A percentile compares a stretch with the other conserved stretches of the same genome.
Evolutionary conservation across 106 monocot genomes (phyloP).

Genomic region (Allium cepa): DNA sequence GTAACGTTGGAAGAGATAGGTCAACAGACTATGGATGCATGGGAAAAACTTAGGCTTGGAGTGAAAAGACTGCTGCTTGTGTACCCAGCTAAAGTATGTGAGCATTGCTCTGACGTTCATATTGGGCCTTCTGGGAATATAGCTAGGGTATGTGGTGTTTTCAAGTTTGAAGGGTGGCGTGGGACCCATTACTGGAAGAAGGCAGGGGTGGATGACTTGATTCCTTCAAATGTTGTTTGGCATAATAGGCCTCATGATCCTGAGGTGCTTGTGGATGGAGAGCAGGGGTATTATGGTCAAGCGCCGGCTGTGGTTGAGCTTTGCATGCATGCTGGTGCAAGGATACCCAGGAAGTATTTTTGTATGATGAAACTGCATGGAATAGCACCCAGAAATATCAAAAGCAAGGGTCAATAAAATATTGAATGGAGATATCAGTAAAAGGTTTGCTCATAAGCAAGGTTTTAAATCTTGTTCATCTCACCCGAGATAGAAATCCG

Average conservation of each 20-base stretch:
- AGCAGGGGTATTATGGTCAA: slow-evolving; percentile 85
- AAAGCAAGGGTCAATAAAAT: neutral
- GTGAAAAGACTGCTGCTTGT: slow-evolving; percentile 51
- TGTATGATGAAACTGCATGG: slow-evolving; percentile 74
- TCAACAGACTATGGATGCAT: slow-evolving; percentile 60
- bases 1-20: slow-evolving; percentile 16
- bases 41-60: slow-evolving; percentile 65
- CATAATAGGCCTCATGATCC: slow-evolving; percentile 76
- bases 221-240: slow-evolving; percentile 74
- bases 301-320: slow-evolving; percentile 85
- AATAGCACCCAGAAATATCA: slow-evolving; percentile 14
- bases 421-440: too few relatives aligned
- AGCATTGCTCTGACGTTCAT: slow-evolving; percentile 76
- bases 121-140: slow-evolving; percentile 81
- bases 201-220: slow-evolving; percentile 66
- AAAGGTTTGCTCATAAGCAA: too few relatives aligned
- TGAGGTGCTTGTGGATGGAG: slow-evolving; percentile 40
- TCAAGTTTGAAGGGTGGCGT: slow-evolving; percentile 63
- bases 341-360: slow-evolving; percentile 57
- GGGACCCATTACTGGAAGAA: slow-evolving; percentile 73
- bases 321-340: slow-evolving; percentile 70
- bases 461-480: too few relatives aligned
- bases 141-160: slow-evolving; percentile 76
- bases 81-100: slow-evolving; percentile 11
- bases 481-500: too few relatives aligned